phyloP scores from a whole-genome alignment of 139 green algal species.

The Chlamydomonas incerta region DNA sequence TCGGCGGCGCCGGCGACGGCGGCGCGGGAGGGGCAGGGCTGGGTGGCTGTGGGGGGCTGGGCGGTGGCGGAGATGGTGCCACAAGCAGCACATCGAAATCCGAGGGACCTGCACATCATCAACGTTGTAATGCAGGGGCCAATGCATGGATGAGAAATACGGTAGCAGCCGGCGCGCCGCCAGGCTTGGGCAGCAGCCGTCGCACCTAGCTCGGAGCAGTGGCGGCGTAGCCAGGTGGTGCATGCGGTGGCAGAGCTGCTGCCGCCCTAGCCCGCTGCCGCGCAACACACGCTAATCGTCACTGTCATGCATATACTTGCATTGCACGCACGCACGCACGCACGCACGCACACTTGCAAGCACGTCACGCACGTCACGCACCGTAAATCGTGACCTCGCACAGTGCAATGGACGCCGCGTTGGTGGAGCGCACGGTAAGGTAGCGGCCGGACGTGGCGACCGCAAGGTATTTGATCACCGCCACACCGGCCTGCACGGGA shows the following conservation, averaged over 20 bases:
- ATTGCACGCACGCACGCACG: too few species aligned
- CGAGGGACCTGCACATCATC: background rate
- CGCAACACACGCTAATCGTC: too few species aligned
- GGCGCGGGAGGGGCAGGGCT: background rate
- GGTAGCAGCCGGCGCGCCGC: too few species aligned
- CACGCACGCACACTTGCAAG: too few species aligned
- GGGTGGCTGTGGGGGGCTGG: background rate
- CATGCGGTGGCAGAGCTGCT: too few species aligned
- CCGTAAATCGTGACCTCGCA: slow-evolving; percentile 5
- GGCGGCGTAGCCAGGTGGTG: too few species aligned
- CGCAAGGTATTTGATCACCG: background rate
- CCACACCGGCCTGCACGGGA: slow-evolving; percentile 1
- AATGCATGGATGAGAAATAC: too few species aligned
- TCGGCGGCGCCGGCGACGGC: background rate
- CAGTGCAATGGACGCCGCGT: background rate
- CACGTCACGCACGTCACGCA: background rate
- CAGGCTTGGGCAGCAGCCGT: too few species aligned
- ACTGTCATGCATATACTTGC: too few species aligned
- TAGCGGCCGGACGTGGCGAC: background rate
- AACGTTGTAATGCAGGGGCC: too few species aligned
- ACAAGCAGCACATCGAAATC: background rate
- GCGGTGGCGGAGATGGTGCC: background rate
- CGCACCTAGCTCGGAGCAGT: too few species aligned
- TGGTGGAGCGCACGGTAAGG: background rate
- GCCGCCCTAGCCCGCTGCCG: too few species aligned